A percentile compares a stretch with the other conserved stretches of the same genome.
These are phyloP conservation scores for Taphrina wiesneri DNA, from an alignment of 1,139 yeast genomes.

Conservation along the genomic window DNA sequence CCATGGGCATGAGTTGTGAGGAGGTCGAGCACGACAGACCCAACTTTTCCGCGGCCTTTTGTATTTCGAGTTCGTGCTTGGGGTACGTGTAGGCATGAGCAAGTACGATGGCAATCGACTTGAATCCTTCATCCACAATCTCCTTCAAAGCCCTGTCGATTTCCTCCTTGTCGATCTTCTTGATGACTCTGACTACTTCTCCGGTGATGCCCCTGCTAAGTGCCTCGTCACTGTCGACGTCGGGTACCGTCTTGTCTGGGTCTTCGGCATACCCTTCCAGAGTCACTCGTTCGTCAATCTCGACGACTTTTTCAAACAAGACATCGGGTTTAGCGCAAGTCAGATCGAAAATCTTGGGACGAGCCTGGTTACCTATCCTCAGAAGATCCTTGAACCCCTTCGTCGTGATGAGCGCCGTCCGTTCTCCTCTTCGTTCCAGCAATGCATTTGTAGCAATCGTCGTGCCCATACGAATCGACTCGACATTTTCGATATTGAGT, in stretches of 20 bases:
- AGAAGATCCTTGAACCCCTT: constrained; percentile 66
- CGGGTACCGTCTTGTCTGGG: constrained; percentile 44
- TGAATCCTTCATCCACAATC: constrained; percentile 58
- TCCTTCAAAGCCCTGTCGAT: constrained; percentile 50
- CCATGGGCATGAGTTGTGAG: constrained; percentile 68
- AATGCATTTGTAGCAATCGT: constrained; percentile 80
- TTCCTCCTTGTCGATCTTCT: constrained; percentile 51
- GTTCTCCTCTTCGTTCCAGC: constrained; percentile 65
- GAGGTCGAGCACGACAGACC: constrained; percentile 69
- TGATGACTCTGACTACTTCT: constrained; percentile 59
- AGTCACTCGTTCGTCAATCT: constrained; percentile 72
- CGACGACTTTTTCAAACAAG: constrained; percentile 64
- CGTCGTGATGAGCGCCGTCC: constrained; percentile 65
- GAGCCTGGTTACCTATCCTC: constrained; percentile 68
- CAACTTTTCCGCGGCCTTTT: constrained; percentile 57
- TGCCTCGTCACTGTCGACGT: constrained; percentile 43
- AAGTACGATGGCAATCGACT: constrained; percentile 66
- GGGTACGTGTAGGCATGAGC: constrained; percentile 69
- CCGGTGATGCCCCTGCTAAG: constrained; percentile 61
- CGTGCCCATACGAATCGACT: constrained; percentile 72
- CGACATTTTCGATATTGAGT: constrained; percentile 54
- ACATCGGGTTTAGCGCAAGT: constrained; percentile 59
- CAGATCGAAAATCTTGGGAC: constrained; percentile 69
- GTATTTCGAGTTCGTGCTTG: constrained; percentile 62
- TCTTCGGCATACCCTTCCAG: constrained; percentile 63